Conservation (phyloP, 179 eudicot species). For the Silene noctiflora region DNA sequence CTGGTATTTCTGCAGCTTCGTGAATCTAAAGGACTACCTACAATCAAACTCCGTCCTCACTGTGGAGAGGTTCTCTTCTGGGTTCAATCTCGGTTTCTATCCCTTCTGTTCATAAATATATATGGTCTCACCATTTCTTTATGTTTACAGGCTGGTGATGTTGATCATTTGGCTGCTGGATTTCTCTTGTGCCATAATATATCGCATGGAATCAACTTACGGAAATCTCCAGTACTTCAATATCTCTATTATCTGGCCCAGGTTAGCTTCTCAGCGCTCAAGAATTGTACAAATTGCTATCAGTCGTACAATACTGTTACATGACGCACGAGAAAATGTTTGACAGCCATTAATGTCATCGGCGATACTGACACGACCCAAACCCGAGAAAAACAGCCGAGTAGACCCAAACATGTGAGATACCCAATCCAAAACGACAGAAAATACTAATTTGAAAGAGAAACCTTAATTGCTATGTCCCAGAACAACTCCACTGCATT, state of each 20-base stretch:
- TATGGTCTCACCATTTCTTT: background rate
- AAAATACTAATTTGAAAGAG: no score
- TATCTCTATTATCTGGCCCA: slow-evolving; percentile 82
- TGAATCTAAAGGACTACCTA: slow-evolving; percentile 63
- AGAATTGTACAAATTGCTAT: background rate
- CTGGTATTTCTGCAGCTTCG: slow-evolving; percentile 49
- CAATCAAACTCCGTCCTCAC: slow-evolving; percentile 75
- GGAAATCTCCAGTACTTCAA: slow-evolving; percentile 74
- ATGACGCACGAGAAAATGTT: background rate
- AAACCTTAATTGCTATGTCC: no score
- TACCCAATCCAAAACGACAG: no score
- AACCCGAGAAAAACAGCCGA: no score
- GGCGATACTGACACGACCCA: no score
- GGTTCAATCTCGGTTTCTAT: background rate
- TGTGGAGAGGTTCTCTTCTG: slow-evolving; percentile 65
- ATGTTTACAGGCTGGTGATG: slow-evolving; percentile 66
- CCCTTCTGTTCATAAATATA: background rate
- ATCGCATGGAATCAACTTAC: slow-evolving; percentile 72
- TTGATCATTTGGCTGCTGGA: slow-evolving; percentile 78
- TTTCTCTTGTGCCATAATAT: slow-evolving; percentile 77
- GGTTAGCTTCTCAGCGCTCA: slow-evolving; percentile 35
- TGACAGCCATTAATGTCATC: background rate
- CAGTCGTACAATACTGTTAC: background rate
- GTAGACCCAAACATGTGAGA: no score
- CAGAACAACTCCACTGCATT: no score